Conservation (phyloP, 805 yeast species). For the Brettanomyces naardenensis region DNA sequence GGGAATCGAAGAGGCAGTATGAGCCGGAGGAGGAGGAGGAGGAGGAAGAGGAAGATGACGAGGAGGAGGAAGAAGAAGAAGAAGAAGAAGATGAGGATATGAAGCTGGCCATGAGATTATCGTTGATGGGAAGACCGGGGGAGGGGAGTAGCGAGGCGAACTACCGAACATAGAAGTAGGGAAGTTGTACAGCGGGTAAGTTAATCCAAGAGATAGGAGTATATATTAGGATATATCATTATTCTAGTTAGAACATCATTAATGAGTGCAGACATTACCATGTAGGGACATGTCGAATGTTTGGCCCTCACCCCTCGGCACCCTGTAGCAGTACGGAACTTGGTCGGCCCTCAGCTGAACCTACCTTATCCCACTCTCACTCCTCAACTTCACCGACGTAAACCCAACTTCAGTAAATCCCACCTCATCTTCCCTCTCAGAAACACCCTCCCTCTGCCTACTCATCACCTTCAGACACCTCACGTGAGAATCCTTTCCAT, state of each 20-base stretch:
- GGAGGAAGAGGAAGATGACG: not conserved
- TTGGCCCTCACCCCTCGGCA: no score
- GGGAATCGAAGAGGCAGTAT: no score
- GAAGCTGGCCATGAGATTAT: constrained; percentile 15
- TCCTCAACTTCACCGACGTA: constrained; percentile 24
- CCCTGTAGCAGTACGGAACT: no score
- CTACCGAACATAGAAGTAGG: not conserved
- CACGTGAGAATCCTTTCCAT: constrained; percentile 92
- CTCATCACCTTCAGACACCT: constrained; percentile 62
- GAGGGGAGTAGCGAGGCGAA: not conserved
- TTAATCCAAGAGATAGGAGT: no score
- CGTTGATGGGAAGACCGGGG: constrained; percentile 8
- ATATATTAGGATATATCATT: no score
- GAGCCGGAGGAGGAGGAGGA: not conserved
- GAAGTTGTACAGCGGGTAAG: no score
- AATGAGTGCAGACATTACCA: no score
- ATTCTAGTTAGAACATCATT: no score
- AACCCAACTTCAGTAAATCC: constrained; percentile 20
- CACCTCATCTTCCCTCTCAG: constrained; percentile 13
- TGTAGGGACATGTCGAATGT: no score
- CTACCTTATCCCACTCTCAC: constrained; percentile 27
- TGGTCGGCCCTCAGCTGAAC: no score
- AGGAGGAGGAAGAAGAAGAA: not conserved
- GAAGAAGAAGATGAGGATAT: constrained; percentile 26
- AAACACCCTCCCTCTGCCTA: constrained; percentile 24